Percentiles rank a stretch among this genome's conserved stretches.
Evolutionary conservation across 2,329 filamentous ascomycete species (phyloP).

Genomic region (Pseudogymnoascus sp.): DNA sequence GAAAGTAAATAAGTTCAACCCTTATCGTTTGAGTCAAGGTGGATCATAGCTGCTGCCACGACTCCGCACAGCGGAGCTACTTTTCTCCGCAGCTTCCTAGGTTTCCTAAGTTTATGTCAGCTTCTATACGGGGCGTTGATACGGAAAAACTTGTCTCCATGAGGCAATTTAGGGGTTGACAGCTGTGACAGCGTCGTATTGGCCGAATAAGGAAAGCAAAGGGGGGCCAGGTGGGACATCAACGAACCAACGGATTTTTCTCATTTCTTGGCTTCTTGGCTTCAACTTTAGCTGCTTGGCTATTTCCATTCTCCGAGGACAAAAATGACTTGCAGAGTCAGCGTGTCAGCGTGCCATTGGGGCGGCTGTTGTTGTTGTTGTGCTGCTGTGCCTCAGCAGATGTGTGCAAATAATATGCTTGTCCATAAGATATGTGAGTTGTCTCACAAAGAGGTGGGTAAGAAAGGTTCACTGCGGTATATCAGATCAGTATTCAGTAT

Average conservation of each 20-base stretch:
- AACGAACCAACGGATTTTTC: background rate
- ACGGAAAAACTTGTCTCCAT: no score
- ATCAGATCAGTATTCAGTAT: background rate
- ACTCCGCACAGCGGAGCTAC: background rate
- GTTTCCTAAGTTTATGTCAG: background rate
- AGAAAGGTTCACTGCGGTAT: background rate
- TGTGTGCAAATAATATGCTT: background rate
- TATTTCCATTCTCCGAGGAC: background rate
- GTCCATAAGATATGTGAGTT: background rate
- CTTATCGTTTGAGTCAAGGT: constrained; percentile 10
- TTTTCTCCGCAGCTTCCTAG: background rate
- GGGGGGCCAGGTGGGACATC: background rate
- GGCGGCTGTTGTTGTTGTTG: background rate
- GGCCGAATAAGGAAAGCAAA: background rate
- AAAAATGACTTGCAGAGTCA: background rate
- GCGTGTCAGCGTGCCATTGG: background rate
- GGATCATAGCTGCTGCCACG: background rate
- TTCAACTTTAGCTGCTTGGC: background rate
- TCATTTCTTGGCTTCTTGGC: background rate
- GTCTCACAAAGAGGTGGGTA: background rate
- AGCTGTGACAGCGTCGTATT: background rate
- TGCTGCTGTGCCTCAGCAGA: background rate
- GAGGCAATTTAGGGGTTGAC: constrained; percentile 1
- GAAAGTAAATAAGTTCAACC: constrained; percentile 7
- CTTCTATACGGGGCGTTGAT: background rate